A percentile compares a stretch with the other conserved stretches of the same genome.
Evolutionary conservation across 2,329 filamentous ascomycete genomes (phyloP).

Genomic region (Clonostachys rosea): DNA sequence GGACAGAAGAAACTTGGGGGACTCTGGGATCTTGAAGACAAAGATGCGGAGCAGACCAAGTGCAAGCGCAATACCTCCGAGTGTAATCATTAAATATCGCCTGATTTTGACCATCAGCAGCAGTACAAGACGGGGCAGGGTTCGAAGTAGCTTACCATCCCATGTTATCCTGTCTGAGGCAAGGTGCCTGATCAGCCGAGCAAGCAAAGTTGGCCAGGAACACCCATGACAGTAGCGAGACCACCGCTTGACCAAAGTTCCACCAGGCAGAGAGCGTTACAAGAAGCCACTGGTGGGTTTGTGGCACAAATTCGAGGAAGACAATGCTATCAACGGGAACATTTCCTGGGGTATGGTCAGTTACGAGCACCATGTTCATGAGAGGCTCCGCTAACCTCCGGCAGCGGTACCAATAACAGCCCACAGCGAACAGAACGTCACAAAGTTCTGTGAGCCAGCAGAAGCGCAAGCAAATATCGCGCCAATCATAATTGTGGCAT

Average conservation of each 20-base stretch:
- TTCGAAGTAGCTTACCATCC: conserved; percentile 23
- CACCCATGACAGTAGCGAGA: conserved; percentile 26
- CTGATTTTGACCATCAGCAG: conserved; percentile 1
- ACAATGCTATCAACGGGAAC: conserved; percentile 40
- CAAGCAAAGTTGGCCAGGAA: conserved; percentile 29
- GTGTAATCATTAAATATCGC: conserved; percentile 33
- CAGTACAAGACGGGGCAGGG: not conserved
- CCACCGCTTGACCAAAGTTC: conserved; percentile 41
- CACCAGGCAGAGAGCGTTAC: conserved; percentile 35
- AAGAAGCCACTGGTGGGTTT: conserved; percentile 36
- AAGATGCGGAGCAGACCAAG: conserved; percentile 33
- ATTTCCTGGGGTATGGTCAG: conserved; percentile 17
- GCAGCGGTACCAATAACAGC: conserved; percentile 37
- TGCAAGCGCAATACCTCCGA: conserved; percentile 30
- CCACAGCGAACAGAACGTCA: conserved; percentile 48
- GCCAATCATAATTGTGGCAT: conserved; percentile 33
- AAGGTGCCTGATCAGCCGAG: conserved; percentile 18
- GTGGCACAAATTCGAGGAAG: conserved; percentile 40
- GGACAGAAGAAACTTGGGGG: conserved; percentile 33
- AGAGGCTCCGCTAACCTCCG: conserved; percentile 23
- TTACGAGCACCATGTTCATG: too few relatives aligned
- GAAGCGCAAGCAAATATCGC: conserved; percentile 53
- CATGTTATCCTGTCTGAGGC: conserved; percentile 34
- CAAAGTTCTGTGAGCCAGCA: conserved; percentile 54
- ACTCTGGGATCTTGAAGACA: conserved; percentile 34